Base-by-base conservation (phyloP, 202 grass and related monocot species). In the Brachypodium distachyon region DNA sequence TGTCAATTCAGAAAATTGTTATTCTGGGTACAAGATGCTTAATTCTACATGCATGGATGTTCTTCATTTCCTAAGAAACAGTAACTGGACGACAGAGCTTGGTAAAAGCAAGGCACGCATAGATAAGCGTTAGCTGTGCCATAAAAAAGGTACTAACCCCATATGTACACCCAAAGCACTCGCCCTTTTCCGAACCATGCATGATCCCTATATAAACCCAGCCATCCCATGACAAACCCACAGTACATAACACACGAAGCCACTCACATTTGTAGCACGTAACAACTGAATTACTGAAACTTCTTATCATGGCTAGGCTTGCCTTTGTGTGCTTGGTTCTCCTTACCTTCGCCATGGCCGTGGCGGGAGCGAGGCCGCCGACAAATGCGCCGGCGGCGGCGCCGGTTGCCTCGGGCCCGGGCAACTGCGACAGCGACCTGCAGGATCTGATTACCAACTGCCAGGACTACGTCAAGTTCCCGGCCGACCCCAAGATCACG, bases 391-490 rank as follows among this genome's bases (percentile, higher is more conserved):
- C 59, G 2, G 12, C 43, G 39, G 25, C n/a, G n/a, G 3, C 9
- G 57, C 44, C 8, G 26, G n/a, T n/a, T n/a, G n/a, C n/a, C n/a
- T n/a, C n/a, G n/a, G n/a, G n/a, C n/a, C n/a, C 50, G 0, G 85
- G 18, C 18, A 4, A 67, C 62, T 89, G 86, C 36, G 19, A 55
- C 44, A 9, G 73, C 21, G 90, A 92, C 62, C 0, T 81, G 11
- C 14, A 66, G 8, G 72, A 74, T 28, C 56, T 92, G 62, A 42
- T 79, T 0, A 6, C 39, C 48, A 79, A 48, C 47, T 92, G 90
- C 86, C 43, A 76, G 70, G 21, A 46, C 25, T 92, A 86, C 48
- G 52, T 92, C 2, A 59, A 21, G 44, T 78, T 75, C 29, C 88
- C 76, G 1, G 56, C 27, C 2, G 55, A 83, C 1, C 91, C 87